Base-by-base conservation (phyloP, 2,329 filamentous ascomycete genomes). In the Hortaea werneckii region DNA sequence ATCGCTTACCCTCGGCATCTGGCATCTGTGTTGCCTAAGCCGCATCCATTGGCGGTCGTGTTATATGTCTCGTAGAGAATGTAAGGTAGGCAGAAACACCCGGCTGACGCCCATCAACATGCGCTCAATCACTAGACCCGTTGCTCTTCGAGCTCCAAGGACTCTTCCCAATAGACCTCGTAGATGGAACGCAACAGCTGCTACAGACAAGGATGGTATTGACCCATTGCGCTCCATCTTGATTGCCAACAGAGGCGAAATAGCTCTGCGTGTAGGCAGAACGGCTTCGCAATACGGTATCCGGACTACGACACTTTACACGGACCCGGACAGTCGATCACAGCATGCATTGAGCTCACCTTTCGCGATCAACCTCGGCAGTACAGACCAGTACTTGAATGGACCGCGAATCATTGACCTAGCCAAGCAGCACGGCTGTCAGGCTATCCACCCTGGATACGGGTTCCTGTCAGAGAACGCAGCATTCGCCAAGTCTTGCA, bases 231-330 rank as follows among this genome's bases (percentile, higher is more conserved):
- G 58, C 34, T 94, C 88, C 6, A 85, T 96, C 37, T 76, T 98
- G 26, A 96, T 98, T 63, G 92, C 92, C 44, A 98, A 98, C 65
- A 83, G 92, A 57, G 92, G 92, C 58, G 92, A 98, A 68, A 98
- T 98, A 58, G 92, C 92, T 42, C 75, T 98, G 63, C 85, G 92
- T 55, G 92, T 98, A 55, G 85, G 89, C 54, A 80, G 82, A 54
- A 98, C 92, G 20, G 92, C 92, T 30, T 76, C 85, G 42, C 80
- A 84, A 52, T 84, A 95, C 62, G 90, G 92, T 47, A 94, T 98
- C 61, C 81, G 82, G 51, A 94, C 90, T 12, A 95, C 90, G 0
- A 95, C 90, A 0, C 77, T 98, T 48, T 98, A 95, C 68, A 98
- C 92, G 6, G 86, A 94, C 54, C 86, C 90, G 35, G 92, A 98